These are phyloP conservation scores for Aspergillus costaricaensis DNA, from an alignment of 2,329 filamentous ascomycete species.

Conservation along the genomic window DNA sequence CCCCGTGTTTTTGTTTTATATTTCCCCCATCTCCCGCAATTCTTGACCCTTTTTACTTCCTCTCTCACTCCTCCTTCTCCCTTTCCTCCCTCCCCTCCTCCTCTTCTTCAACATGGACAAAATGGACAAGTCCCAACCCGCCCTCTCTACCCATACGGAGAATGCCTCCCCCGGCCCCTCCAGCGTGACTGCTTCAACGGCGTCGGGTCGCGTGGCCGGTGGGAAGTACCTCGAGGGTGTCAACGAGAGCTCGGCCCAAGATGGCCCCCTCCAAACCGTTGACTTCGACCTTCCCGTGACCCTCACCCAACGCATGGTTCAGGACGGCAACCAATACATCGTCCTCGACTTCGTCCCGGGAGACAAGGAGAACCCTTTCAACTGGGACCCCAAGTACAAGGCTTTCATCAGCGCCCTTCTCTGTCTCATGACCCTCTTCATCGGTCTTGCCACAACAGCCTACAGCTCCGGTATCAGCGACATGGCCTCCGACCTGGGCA, in stretches of 20 bases:
- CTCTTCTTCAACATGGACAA: constrained; percentile 23
- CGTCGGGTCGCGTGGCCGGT: constrained; percentile 27
- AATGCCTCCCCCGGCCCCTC: constrained; percentile 17
- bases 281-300: constrained; percentile 55
- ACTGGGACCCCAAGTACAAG: constrained; percentile 51
- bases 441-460: constrained; percentile 56
- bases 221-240: constrained; percentile 30
- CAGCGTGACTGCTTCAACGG: constrained; percentile 5
- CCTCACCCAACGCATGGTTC: constrained; percentile 43
- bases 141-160: constrained; percentile 28
- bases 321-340: constrained; percentile 50
- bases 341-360: constrained; percentile 50
- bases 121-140: constrained; percentile 25
- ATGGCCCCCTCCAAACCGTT: constrained; percentile 35
- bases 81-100: not conserved
- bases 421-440: constrained; percentile 57
- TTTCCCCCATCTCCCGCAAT: not conserved
- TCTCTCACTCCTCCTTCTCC: constrained; percentile 5
- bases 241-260: constrained; percentile 19
- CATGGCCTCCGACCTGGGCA: constrained; percentile 50
- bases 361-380: constrained; percentile 56
- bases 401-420: constrained; percentile 50
- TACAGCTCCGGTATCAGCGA: constrained; percentile 53
- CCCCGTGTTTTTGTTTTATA: constrained; percentile 9
- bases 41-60: not conserved